Evolutionary conservation across 306 rosid genomes (phyloP), one percentile per base, ranked within the genome.

Genomic region (Betula pendula): DNA sequence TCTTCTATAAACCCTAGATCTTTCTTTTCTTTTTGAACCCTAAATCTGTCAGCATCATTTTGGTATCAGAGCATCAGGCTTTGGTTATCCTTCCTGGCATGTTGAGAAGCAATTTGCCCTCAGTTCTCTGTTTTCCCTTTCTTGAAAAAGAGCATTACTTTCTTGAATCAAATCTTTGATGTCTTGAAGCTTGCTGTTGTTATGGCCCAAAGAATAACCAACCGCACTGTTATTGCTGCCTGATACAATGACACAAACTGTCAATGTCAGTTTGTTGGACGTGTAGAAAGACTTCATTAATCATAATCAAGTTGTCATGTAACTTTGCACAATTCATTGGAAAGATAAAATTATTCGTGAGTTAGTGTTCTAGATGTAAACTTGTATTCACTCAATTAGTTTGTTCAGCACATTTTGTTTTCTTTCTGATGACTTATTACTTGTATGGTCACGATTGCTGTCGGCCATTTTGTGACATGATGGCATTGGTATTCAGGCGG

Each of bases 401-500:
- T 20, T 52, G 3, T 62, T 8, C 15, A 9, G 59, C 68, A n/a
- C 20, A 51, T 55, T 6, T 43, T 31, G 15, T 24, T 69, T 52
- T 47, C 58, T 2, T 55, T 70, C 16, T 75, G 16, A 49, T 73
- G 52, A 43, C 24, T 33, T 48, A 35, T 44, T 47, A 67, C 52
- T 70, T 73, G 43, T 51, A 11, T 72, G 31, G 73, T 67, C 74
- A 15, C 44, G 38, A 33, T 66, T 70, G 19, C 77, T 73, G 40
- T 38, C 42, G 80, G 70, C 77, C 70, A 53, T 72, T 73, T 6
- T 68, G 40, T 85, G 83, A 70, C 49, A 67, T 58, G 22, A 71
- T 77, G 74, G 72, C 70, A 81, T 53, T 83, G 78, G 40, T 33
- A 79, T 84, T 77, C 89, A 92, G 99, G 97, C 97, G 74, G 99